Base-by-base conservation (phyloP, 1,284 basidiomycete genomes). In the Ustilago lituana region DNA sequence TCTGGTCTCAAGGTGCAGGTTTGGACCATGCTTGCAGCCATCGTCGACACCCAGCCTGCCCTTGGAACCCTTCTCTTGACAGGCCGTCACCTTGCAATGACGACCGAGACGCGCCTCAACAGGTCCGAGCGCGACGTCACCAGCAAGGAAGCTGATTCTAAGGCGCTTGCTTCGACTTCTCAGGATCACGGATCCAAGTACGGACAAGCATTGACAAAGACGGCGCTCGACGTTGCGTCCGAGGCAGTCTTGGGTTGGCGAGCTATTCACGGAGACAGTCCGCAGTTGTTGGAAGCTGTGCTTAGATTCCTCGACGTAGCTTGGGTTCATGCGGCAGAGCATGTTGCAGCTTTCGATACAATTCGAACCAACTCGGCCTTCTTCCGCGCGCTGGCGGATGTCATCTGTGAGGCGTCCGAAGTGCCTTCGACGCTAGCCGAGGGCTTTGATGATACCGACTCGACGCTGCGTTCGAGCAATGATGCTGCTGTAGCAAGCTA, bases 41-140 rank as follows among this genome's bases (percentile, higher is more conserved):
- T 92, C 3, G 88, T 94, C 19, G 89, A 92, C 65, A 90, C 89
- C 54, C 93, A 95, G 77, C 93, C 94, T 1, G 92, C 93, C 0
- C 85, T 96, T 5, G 92, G 92, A 0, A 87, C 88, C 39, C 85
- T 96, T 15, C 89, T 95, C 57, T 88, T 93, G 48, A 88, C 88
- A 0, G 93, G 89, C 2, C 86, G 87, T 87, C 82, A 87, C 86
- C 54, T 84, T 85, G 31, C 86, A 40, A 62, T 60, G 57, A 38
- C 55, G 10, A 53, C 57, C 33, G 72, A 66, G 51, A 78, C 32
- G 20, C 62, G 61, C 38, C 73, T 47, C 51, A 60, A 60, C 31
- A 50, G 27, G 26, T 32, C 65, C 8, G 43, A 78, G 58, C 56
- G 49, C 29, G 50, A 45, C 4, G n/a, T n/a, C 45, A 82, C 78